Evolutionary conservation across 345 rosid genomes (phyloP).

Genomic region (Eucalyptus cloeziana): DNA sequence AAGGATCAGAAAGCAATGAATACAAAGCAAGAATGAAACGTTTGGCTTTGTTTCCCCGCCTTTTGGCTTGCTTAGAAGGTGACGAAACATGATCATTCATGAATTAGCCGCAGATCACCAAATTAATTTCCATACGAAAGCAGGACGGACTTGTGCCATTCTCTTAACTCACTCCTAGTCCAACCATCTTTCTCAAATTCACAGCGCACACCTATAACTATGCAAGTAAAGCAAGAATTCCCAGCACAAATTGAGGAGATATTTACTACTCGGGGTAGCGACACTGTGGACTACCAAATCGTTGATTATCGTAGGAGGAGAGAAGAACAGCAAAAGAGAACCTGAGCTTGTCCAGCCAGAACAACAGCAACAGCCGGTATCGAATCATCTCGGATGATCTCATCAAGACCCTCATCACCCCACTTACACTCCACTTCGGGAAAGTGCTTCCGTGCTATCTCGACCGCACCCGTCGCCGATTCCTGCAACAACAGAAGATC

Average conservation of each 20-base stretch:
- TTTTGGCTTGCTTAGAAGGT: not conserved
- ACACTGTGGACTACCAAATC: not conserved
- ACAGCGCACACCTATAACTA: not conserved
- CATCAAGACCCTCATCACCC: slow-evolving; percentile 77
- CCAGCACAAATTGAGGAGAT: not conserved
- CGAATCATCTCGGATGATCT: slow-evolving; percentile 53
- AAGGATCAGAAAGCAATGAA: not conserved
- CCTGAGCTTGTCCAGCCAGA: slow-evolving; percentile 88
- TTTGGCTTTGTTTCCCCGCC: not conserved
- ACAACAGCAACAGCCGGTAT: slow-evolving; percentile 84
- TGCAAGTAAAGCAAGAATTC: not conserved
- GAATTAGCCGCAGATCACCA: not conserved
- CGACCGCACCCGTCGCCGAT: slow-evolving; percentile 72
- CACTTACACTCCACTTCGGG: slow-evolving; percentile 68
- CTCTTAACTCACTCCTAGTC: not conserved
- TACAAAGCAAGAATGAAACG: not conserved
- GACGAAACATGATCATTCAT: not conserved
- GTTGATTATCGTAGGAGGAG: not conserved
- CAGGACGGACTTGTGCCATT: not conserved
- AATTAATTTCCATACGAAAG: not conserved
- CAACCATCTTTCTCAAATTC: not conserved
- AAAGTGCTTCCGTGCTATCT: slow-evolving; percentile 66
- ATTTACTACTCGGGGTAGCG: not conserved
- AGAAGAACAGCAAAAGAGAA: not conserved
- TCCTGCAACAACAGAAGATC: slow-evolving; percentile 22